These are phyloP conservation scores for Pleurozium schreberi DNA, from an alignment of 225 moss, liverwort and hornwort genomes.

Conservation along the genomic window DNA sequence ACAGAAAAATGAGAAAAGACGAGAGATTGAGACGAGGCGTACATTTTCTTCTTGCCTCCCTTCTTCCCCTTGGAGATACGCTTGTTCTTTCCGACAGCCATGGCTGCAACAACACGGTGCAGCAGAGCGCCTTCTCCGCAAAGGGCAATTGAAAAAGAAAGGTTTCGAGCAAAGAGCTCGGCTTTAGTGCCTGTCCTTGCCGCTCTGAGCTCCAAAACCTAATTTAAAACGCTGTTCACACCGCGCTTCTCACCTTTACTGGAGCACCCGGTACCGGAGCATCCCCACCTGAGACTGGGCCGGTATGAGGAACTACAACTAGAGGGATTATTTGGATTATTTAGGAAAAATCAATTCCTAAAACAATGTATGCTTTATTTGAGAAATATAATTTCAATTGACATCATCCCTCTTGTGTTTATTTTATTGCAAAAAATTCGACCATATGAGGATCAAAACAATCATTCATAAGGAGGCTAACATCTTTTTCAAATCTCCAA, in stretches of 20 bases:
- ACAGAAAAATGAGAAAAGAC: neutral
- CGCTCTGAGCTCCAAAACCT: neutral
- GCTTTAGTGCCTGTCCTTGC: neutral
- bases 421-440: neutral
- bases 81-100: conserved; percentile 50
- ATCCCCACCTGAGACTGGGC: neutral
- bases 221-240: neutral
- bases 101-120: neutral
- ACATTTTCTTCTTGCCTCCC: conserved; percentile 53
- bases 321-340: too few species aligned
- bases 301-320: neutral
- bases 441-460: fast-evolving
- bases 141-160: neutral
- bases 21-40: neutral
- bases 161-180: neutral
- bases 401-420: neutral
- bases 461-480: neutral
- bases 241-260: neutral
- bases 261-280: too few species aligned
- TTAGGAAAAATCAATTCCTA: neutral
- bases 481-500: neutral
- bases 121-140: neutral
- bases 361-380: neutral
- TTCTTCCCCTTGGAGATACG: conserved; percentile 45
- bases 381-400: neutral